Conservation (phyloP, 805 yeast genomes). For the Saccharomycopsis schoenii region DNA sequence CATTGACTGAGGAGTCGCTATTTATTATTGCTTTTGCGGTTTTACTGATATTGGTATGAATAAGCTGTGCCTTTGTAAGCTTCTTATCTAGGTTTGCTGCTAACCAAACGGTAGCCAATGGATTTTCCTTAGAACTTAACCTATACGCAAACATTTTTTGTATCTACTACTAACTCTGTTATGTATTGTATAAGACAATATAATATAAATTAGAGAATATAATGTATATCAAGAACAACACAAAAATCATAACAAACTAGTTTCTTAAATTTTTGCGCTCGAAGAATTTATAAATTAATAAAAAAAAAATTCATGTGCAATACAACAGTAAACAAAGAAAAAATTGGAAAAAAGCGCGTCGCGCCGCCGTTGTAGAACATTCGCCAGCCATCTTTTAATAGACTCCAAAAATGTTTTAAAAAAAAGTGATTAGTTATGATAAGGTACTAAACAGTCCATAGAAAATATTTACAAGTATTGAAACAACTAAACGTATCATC, state of each 20-base stretch:
- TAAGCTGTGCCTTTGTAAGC: conserved; percentile 58
- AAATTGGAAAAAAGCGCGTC: too few relatives aligned
- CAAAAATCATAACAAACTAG: neutral
- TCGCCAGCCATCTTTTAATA: too few relatives aligned
- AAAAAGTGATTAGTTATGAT: too few relatives aligned
- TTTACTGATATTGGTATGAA: conserved; percentile 59
- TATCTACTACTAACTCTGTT: neutral
- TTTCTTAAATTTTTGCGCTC: neutral
- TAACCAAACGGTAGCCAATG: conserved; percentile 83
- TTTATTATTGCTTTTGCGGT: conserved; percentile 57
- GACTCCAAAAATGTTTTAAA: too few relatives aligned
- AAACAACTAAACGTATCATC: neutral
- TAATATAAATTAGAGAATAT: too few relatives aligned
- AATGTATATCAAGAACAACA: neutral
- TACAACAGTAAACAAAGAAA: too few relatives aligned
- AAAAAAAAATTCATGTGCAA: too few relatives aligned
- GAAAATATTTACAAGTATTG: neutral
- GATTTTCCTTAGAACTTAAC: conserved; percentile 61
- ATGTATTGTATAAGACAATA: neutral
- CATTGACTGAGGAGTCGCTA: neutral
- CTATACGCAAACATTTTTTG: conserved; percentile 18
- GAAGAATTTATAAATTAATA: too few relatives aligned
- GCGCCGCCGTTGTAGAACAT: too few relatives aligned
- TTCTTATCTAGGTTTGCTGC: conserved; percentile 84
- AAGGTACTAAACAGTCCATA: too few relatives aligned